Percentiles rank a stretch among this genome's conserved stretches.
These are phyloP conservation scores for Tricholoma saponaceum DNA, from an alignment of 768 basidiomycete genomes.

Conservation along the genomic window DNA sequence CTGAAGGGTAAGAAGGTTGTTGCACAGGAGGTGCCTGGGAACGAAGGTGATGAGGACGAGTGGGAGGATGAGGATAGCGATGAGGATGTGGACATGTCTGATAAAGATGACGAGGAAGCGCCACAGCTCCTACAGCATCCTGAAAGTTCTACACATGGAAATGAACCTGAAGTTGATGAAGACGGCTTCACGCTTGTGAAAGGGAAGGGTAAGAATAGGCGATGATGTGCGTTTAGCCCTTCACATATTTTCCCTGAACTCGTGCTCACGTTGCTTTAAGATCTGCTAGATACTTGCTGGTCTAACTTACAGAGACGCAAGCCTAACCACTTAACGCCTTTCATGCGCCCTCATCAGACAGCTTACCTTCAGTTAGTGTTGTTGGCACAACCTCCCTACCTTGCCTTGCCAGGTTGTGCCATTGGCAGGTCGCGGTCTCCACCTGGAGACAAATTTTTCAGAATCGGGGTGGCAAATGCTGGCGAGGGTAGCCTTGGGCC, in stretches of 20 bases:
- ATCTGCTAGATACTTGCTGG: no score
- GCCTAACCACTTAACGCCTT: no score
- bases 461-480: no score
- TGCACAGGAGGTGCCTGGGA: constrained; percentile 37
- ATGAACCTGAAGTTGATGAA: constrained; percentile 79
- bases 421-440: no score
- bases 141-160: constrained; percentile 24
- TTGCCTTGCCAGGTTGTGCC: no score
- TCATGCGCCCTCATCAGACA: no score
- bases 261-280: neutral
- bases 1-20: constrained; percentile 52
- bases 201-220: constrained; percentile 49
- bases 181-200: constrained; percentile 89
- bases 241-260: neutral
- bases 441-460: no score
- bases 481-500: no score
- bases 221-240: constrained; percentile 19
- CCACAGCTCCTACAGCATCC: constrained; percentile 51
- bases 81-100: constrained; percentile 38
- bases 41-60: constrained; percentile 40
- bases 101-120: constrained; percentile 43
- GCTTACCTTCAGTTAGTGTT: no score
- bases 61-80: constrained; percentile 34
- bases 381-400: no score
- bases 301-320: neutral